phyloP scores from a whole-genome alignment of 306 rosid genomes.

The Dicorynia guianensis region DNA sequence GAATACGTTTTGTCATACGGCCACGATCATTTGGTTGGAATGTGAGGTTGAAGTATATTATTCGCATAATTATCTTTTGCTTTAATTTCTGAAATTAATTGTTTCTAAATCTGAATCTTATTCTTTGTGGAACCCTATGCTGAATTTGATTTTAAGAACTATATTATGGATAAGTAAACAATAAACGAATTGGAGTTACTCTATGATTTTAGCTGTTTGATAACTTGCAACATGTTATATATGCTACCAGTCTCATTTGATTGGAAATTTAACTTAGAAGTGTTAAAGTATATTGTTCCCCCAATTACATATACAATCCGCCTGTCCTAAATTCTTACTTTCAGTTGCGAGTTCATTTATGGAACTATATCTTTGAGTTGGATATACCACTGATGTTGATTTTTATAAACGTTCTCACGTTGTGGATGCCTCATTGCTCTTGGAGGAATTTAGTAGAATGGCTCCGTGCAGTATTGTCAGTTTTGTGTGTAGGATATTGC shows the following conservation, averaged over 20 bases:
- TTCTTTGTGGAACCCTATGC: neutral
- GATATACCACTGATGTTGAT: neutral
- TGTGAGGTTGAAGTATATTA: slow-evolving; percentile 5
- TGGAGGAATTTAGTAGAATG: neutral
- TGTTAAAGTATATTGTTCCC: no score
- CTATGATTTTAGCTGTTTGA: neutral
- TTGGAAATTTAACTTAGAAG: neutral
- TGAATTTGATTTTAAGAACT: neutral
- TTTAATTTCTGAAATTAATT: neutral
- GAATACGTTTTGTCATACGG: neutral
- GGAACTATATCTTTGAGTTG: neutral
- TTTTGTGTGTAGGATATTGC: slow-evolving; percentile 8
- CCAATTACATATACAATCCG: neutral
- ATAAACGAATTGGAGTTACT: no score
- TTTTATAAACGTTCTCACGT: neutral
- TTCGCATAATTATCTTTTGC: neutral
- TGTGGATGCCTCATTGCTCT: neutral
- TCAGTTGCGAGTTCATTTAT: neutral
- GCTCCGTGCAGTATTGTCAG: neutral
- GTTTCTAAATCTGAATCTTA: neutral
- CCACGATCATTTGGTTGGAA: neutral
- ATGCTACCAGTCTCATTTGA: neutral
- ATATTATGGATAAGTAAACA: neutral
- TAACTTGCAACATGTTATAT: neutral
- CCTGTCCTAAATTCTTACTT: neutral